phyloP scores from a whole-genome alignment of 2,329 filamentous ascomycete genomes.

The Pyrenophora tritici-repentis region DNA sequence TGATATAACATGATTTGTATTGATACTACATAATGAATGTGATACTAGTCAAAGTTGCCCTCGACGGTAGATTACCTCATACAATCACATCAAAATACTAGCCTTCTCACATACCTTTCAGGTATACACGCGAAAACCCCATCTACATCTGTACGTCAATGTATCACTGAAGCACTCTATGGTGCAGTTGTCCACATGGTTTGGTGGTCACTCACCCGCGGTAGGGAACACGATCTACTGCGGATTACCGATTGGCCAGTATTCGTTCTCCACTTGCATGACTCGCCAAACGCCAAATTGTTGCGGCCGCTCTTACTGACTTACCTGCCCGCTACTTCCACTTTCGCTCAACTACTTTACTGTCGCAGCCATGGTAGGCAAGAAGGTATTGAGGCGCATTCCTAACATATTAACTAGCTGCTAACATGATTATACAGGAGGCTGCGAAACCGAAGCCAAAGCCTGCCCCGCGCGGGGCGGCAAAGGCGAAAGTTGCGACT shows the following conservation, averaged over 20 bases:
- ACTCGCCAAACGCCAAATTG: constrained; percentile 40
- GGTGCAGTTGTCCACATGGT: neutral
- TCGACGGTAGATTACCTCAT: too few relatives aligned
- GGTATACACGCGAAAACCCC: too few relatives aligned
- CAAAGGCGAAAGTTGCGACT: constrained; percentile 28
- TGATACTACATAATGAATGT: too few relatives aligned
- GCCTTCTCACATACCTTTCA: too few relatives aligned
- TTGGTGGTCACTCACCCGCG: constrained; percentile 27
- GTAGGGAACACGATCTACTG: constrained; percentile 12
- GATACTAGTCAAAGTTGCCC: too few relatives aligned
- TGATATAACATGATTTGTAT: neutral
- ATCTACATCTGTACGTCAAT: too few relatives aligned
- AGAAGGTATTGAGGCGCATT: constrained; percentile 25
- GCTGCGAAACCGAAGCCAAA: constrained; percentile 31
- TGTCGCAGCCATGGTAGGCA: constrained; percentile 38
- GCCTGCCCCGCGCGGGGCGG: constrained; percentile 41
- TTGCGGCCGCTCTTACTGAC: constrained; percentile 22
- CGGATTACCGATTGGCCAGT: constrained; percentile 37
- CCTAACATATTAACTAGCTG: neutral
- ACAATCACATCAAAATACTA: too few relatives aligned
- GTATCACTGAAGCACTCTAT: neutral
- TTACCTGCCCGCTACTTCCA: constrained; percentile 16
- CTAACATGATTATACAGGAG: constrained; percentile 31
- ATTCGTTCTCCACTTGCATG: constrained; percentile 18
- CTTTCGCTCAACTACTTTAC: constrained; percentile 14